Conservation (phyloP, 1,284 basidiomycete genomes). For the Sporisorium reilianum region DNA sequence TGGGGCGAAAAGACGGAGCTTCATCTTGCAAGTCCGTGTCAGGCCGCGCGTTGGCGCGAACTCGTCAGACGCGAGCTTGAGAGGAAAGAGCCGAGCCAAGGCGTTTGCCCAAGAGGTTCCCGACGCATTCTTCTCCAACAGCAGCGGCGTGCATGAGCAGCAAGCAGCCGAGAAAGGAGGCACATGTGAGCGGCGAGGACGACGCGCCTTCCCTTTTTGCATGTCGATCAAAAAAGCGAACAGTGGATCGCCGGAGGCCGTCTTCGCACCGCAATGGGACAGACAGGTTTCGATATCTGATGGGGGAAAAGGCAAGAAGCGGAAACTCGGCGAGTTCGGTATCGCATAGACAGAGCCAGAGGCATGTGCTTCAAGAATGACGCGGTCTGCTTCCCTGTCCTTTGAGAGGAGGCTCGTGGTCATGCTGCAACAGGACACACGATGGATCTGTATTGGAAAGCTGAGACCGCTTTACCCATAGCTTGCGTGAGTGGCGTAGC, state of each 20-base stretch:
- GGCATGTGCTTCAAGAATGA: not conserved
- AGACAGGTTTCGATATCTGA: too few species aligned
- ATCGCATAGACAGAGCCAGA: not conserved
- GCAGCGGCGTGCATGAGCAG: not conserved
- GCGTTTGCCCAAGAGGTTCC: too few species aligned
- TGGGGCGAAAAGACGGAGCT: not conserved
- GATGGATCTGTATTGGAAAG: not conserved
- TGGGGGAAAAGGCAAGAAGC: slow-evolving; percentile 2
- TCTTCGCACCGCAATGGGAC: not conserved
- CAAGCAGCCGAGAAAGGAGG: not conserved
- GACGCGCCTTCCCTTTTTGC: too few species aligned
- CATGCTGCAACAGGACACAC: too few species aligned
- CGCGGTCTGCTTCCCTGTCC: too few species aligned
- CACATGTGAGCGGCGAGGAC: slow-evolving; percentile 8
- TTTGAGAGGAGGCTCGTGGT: not conserved
- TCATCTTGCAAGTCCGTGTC: not conserved
- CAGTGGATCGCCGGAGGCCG: slow-evolving; percentile 2
- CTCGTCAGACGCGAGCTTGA: too few species aligned
- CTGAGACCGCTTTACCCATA: not conserved
- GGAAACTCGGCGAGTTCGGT: not conserved
- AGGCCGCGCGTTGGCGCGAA: not conserved
- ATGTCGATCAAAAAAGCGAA: not conserved
- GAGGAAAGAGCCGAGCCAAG: too few species aligned
- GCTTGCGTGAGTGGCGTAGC: not conserved
- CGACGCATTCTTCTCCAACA: too few species aligned